phyloP scores from a whole-genome alignment of 192 early-diverging fungal species.

The Coemansia sp. region DNA sequence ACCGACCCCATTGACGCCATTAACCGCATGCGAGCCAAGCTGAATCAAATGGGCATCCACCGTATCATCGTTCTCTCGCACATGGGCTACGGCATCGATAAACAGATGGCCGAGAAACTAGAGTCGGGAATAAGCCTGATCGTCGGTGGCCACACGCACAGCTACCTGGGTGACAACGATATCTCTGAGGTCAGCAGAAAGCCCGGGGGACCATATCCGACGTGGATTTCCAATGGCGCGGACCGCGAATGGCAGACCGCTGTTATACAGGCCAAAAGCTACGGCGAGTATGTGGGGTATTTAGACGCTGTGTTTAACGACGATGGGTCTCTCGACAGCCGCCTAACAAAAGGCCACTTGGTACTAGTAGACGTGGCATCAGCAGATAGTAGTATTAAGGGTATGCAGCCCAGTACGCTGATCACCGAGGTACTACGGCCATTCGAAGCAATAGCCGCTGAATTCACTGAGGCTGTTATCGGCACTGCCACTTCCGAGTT shows the following conservation, averaged over 20 bases:
- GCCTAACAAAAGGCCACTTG: constrained; percentile 61
- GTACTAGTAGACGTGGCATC: constrained; percentile 63
- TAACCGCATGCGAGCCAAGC: constrained; percentile 63
- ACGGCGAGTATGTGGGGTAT: constrained; percentile 71
- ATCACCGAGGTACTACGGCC: constrained; percentile 18
- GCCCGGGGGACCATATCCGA: constrained; percentile 69
- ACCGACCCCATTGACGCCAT: constrained; percentile 65
- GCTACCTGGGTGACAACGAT: constrained; percentile 13
- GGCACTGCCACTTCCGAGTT: constrained; percentile 55
- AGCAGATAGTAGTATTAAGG: constrained; percentile 55
- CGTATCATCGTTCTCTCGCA: constrained; percentile 75
- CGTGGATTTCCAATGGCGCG: constrained; percentile 52
- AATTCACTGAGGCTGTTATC: constrained; percentile 49
- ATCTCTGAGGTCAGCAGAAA: background rate
- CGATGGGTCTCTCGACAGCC: constrained; percentile 61
- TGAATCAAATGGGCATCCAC: constrained; percentile 67
- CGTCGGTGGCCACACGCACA: constrained; percentile 81
- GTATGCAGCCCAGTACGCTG: constrained; percentile 32
- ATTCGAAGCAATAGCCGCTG: constrained; percentile 15
- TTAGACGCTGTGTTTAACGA: constrained; percentile 68
- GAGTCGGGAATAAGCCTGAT: constrained; percentile 65
- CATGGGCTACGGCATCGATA: constrained; percentile 72
- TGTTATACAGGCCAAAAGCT: constrained; percentile 75
- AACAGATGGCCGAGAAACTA: constrained; percentile 62
- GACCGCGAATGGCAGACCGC: constrained; percentile 71